Conservation (phyloP, 345 rosid species). For the Arabidopsis suecica region DNA sequence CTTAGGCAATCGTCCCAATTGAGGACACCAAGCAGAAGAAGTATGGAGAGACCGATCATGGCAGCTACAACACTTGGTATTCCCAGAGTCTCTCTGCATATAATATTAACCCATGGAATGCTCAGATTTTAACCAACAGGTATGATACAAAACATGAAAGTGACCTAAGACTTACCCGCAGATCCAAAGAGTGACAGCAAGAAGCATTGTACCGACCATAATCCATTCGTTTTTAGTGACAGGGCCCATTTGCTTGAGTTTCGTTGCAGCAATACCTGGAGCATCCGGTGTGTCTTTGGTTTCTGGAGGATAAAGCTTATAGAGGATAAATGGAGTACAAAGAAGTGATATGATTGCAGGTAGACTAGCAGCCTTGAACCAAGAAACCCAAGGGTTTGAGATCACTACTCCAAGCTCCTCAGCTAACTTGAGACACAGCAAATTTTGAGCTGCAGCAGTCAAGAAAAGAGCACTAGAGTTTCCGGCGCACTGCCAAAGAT, state of each 20-base stretch:
- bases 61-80: constrained; percentile 97
- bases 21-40: constrained; percentile 86
- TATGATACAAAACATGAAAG: constrained; percentile 2
- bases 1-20: constrained; percentile 96
- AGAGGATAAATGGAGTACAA: constrained; percentile 76
- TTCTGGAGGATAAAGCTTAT: constrained; percentile 95
- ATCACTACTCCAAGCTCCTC: constrained; percentile 90
- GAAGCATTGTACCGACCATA: constrained; percentile 93
- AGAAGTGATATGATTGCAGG: constrained; percentile 79
- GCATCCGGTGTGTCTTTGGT: constrained; percentile 93
- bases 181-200: constrained; percentile 93
- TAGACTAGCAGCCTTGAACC: constrained; percentile 95
- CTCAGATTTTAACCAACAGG: background rate
- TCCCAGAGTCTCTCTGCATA: constrained; percentile 72
- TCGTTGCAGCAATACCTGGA: constrained; percentile 86
- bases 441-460: constrained; percentile 96
- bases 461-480: constrained; percentile 97
- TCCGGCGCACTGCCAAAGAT: constrained; percentile 67
- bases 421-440: constrained; percentile 89
- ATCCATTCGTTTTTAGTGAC: constrained; percentile 84
- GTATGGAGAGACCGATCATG: constrained; percentile 89
- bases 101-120: constrained; percentile 9
- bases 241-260: constrained; percentile 82
- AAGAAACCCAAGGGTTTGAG: constrained; percentile 87
- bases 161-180: constrained; percentile 64